Base-by-base conservation (phyloP, 495 filamentous ascomycete genomes). In the Glarea lozoyensis region DNA sequence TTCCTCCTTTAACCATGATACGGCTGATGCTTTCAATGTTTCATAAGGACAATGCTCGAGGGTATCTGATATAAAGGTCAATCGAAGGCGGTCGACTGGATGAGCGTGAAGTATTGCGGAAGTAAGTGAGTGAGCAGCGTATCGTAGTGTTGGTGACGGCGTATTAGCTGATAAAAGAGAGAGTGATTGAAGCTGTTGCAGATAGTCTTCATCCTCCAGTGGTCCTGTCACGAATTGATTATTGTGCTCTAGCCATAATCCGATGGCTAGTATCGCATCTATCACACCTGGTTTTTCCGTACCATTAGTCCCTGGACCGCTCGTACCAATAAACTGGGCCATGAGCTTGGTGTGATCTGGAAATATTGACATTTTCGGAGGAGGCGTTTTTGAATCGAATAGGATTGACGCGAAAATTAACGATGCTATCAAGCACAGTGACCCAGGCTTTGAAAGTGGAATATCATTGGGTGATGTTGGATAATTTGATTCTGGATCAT, bases 1-100 rank as follows among this genome's bases (percentile, higher is more conserved):
- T 58, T 95, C 90, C 38, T 88, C 79, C 56, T 88, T 89, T 3
- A 96, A 64, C 85, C 93, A 96, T 18, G 75, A 73, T 10, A 97
- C 74, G 0, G 89, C 88, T 41, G 77, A 80, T 11, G 82, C 88
- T 50, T 86, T 88, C 33, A 92, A 71, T 2, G 82, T 73, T 18
- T 84, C 73, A 55, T 78, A 86, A 4, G 82, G 79, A 50, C 82
- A 84, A 48, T 94, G 76, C 59, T 92, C 81, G 20, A 97, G 68
- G 2, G 90, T 81, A 35, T 86, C 80, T 32, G 78, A 72, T 10
- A 97, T 82, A 44, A 94, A 83, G 3, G 79, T 74, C 30, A 93
- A 72, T 1, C 88, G 74, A 21, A 76, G 70, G 0, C 74, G 59
- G 32, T 82, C 73, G 1, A 78, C 75, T 1, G 88, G 87, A 53